A percentile compares a stretch with the other conserved stretches of the same genome.
phyloP scores from a whole-genome alignment of 2,329 filamentous ascomycete genomes.

The Diaporthe aspalathi region DNA sequence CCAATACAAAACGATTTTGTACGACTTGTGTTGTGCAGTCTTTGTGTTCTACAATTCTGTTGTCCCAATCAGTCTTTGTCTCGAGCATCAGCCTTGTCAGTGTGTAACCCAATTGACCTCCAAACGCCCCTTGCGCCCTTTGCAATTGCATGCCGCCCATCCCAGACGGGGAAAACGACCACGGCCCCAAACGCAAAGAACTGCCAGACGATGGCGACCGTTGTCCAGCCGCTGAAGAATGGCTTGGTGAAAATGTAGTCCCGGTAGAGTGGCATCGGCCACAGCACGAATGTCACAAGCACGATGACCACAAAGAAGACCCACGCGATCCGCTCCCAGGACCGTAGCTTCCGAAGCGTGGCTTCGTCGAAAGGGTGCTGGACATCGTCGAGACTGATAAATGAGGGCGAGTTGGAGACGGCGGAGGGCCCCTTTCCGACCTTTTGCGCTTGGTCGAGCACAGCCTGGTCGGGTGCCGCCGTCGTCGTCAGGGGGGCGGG shows the following conservation, averaged over 20 bases:
- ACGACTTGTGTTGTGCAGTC: too few species aligned
- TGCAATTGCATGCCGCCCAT: slow-evolving; percentile 56
- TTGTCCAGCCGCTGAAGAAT: slow-evolving; percentile 59
- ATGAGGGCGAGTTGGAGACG: slow-evolving; percentile 6
- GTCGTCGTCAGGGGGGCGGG: background rate
- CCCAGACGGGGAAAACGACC: slow-evolving; percentile 59
- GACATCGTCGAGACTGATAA: slow-evolving; percentile 52
- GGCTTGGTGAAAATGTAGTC: slow-evolving; percentile 59
- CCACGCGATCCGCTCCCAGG: slow-evolving; percentile 54
- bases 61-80: too few species aligned
- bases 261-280: slow-evolving; percentile 63
- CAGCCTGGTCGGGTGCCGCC: background rate
- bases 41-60: too few species aligned
- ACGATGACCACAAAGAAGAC: too few species aligned
- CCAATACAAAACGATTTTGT: too few species aligned
- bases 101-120: slow-evolving; percentile 1
- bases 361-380: slow-evolving; percentile 55
- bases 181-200: slow-evolving; percentile 59
- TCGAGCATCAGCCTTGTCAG: background rate
- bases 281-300: slow-evolving; percentile 59
- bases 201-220: slow-evolving; percentile 59
- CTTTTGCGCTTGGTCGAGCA: background rate
- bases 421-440: slow-evolving; percentile 2
- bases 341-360: slow-evolving; percentile 49
- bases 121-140: slow-evolving; percentile 41